Evolutionary conservation across 1,284 basidiomycete genomes (phyloP).

Genomic region (Mycosarcoma maydis): DNA sequence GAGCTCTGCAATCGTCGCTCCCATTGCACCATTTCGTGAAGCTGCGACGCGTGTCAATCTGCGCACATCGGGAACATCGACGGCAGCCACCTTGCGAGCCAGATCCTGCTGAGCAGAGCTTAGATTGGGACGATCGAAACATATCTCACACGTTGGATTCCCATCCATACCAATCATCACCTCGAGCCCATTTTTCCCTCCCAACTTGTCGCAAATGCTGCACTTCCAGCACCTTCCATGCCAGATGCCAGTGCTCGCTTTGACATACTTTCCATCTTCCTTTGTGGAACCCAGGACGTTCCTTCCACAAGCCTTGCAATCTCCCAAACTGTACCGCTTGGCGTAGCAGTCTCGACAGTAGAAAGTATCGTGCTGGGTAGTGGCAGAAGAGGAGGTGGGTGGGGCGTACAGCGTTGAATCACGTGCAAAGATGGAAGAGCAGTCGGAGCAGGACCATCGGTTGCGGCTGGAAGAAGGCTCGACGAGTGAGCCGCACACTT

Average conservation of each 20-base stretch:
- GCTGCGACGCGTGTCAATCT: conserved; percentile 17
- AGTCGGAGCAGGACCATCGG: conserved; percentile 52
- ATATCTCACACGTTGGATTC: conserved; percentile 46
- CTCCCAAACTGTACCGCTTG: conserved; percentile 43
- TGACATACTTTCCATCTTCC: conserved; percentile 57
- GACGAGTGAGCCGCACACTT: conserved; percentile 54
- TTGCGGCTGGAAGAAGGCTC: conserved; percentile 45
- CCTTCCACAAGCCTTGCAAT: conserved; percentile 29
- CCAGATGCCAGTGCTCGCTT: conserved; percentile 40
- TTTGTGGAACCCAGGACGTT: conserved; percentile 55
- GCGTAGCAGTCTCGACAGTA: conserved; percentile 54
- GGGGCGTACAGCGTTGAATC: conserved; percentile 58
- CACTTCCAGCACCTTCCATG: conserved; percentile 59
- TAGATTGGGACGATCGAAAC: conserved; percentile 40
- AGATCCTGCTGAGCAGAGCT: no score
- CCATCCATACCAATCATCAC: conserved; percentile 55
- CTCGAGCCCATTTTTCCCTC: conserved; percentile 15
- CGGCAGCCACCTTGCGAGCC: background rate
- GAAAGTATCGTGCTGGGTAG: conserved; percentile 8
- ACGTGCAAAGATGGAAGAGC: conserved; percentile 45
- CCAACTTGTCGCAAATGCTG: conserved; percentile 22
- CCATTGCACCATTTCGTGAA: conserved; percentile 34
- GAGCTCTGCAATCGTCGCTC: conserved; percentile 56
- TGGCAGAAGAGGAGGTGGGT: conserved; percentile 23
- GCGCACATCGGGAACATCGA: conserved; percentile 7